These are phyloP conservation scores for Beta macrorhiza DNA, from an alignment of 179 eudicot species.

Conservation along the genomic window DNA sequence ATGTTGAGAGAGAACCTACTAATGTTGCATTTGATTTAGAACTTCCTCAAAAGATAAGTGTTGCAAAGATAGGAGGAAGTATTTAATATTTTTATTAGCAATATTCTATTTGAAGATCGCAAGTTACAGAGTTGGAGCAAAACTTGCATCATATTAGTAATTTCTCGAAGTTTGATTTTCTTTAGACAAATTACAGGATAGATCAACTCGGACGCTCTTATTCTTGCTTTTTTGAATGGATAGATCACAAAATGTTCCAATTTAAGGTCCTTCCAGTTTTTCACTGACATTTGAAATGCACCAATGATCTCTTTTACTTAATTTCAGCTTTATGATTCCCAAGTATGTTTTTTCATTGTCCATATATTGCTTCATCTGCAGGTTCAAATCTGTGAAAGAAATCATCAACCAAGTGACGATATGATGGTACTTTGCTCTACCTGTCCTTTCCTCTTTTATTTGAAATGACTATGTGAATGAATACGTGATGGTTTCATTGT, in stretches of 20 bases:
- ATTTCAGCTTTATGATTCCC: neutral
- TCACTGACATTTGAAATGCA: neutral
- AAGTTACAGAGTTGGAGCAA: neutral
- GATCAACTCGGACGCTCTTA: neutral
- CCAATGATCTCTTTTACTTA: neutral
- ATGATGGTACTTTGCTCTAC: slow-evolving; percentile 50
- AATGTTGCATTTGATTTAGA: neutral
- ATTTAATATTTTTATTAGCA: neutral
- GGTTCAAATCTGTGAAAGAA: slow-evolving; percentile 95
- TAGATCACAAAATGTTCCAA: neutral
- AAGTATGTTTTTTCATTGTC: slow-evolving; percentile 6
- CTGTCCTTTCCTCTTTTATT: neutral
- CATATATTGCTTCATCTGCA: slow-evolving; percentile 32
- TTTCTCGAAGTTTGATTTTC: neutral
- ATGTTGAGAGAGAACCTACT: no score
- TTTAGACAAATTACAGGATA: neutral
- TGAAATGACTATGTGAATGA: neutral
- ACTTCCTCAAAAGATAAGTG: no score
- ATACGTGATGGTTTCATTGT: neutral
- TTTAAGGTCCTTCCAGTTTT: neutral
- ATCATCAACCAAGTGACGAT: slow-evolving; percentile 83
- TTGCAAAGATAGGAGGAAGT: no score
- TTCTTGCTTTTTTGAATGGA: neutral
- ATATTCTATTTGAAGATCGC: neutral
- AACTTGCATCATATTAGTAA: neutral